Conservation (phyloP, 148 eudicot genomes). For the Camellia sinensis region DNA sequence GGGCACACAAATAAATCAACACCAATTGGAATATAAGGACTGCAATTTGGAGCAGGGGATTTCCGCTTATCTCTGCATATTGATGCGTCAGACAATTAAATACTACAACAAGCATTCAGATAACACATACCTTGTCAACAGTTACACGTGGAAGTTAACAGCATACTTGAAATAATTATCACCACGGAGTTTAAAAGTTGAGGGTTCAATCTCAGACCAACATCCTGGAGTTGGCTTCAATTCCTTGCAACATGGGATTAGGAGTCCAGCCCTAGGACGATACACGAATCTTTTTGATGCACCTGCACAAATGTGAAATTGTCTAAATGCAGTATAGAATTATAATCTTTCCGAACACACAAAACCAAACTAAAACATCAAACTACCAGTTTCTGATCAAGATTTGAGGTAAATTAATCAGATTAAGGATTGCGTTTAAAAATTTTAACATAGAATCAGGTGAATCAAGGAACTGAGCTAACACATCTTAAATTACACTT, state of each 20-base stretch:
- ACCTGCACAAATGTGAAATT: conserved; percentile 30
- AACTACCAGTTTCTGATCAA: background rate
- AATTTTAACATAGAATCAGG: background rate
- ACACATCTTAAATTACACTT: too few relatives aligned
- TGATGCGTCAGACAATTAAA: background rate
- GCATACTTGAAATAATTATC: conserved; percentile 64
- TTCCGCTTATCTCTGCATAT: conserved; percentile 76
- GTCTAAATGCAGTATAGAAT: background rate
- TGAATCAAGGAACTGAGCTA: background rate
- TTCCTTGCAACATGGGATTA: conserved; percentile 54
- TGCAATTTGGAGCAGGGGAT: conserved; percentile 47
- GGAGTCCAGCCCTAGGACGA: conserved; percentile 66
- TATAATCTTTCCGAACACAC: background rate
- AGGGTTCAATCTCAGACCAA: conserved; percentile 68
- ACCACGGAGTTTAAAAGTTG: conserved; percentile 65
- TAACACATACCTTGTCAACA: background rate
- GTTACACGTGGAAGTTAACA: background rate
- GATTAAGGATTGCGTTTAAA: background rate
- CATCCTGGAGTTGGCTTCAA: conserved; percentile 52
- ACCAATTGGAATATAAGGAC: conserved; percentile 70
- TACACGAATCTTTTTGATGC: conserved; percentile 46
- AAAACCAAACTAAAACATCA: background rate
- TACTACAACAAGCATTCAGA: background rate
- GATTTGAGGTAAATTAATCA: background rate
- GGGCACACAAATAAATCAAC: conserved; percentile 66